Evolutionary conservation across 2,329 filamentous ascomycete species (phyloP), one percentile per base, ranked within the genome.

Genomic region (Cercospora canescens): DNA sequence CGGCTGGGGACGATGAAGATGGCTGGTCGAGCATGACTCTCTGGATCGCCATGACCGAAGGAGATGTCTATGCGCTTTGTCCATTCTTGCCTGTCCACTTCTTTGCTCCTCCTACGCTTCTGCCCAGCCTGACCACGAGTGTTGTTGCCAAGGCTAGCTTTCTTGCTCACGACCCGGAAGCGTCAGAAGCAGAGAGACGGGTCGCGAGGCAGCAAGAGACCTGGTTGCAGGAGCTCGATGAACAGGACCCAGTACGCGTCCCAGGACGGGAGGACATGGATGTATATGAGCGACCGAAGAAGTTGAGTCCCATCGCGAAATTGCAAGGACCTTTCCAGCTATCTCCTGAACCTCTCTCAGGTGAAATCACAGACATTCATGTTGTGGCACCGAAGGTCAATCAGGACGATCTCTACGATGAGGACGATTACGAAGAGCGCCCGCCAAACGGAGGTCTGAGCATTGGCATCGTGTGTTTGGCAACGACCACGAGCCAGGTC

Each of bases 11-110:
- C 62, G 85, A 84, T 39, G 86, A 89, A 69, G 83, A 87, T 73
- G 86, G 86, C 1, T 99, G 95, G 95, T 91, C 93, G 7, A 88
- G 94, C 9, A 97, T 97, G 91, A 98, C 95, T 0, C 84, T 99
- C 11, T 99, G 94, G 92, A 83, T 98, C 60, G 93, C 94, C n/a
- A 99, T 97, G 91, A 88, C 88, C 39, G 91, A 93, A 66, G 95
- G 95, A 3, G 94, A 97, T 75, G 86, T 98, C 6, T 99, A 99
- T 75, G 94, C 94, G 1, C 82, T 99, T 8, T 97, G 94, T 76
- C 95, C 95, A 1, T 84, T 99, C 45, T 83, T 99, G 34, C 95
- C 95, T 0, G 88, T 89, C 60, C 92, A 90, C 73, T 98, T 94
- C 93, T 88, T 91, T 26, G 89, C 79, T 73, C 69, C 79, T n/a